These are phyloP conservation scores for Hymenoscyphus linearis DNA, from an alignment of 2,329 filamentous ascomycete genomes.

Conservation along the genomic window DNA sequence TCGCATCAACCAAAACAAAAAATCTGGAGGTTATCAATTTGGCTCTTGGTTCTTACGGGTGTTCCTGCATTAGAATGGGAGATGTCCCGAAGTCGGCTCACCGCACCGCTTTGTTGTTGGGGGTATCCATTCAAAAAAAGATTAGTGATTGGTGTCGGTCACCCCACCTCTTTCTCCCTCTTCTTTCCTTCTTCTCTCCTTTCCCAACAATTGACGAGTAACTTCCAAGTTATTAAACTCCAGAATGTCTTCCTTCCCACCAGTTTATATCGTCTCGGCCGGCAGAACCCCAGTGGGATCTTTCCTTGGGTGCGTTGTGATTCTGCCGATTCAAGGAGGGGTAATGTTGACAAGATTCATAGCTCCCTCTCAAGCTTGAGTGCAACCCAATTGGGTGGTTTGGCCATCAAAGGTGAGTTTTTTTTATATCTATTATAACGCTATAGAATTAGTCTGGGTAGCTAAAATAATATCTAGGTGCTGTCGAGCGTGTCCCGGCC, in stretches of 20 bases:
- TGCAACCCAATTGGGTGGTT: constrained; percentile 80
- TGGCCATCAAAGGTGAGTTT: constrained; percentile 79
- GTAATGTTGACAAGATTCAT: constrained; percentile 20
- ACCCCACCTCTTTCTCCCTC: too few relatives aligned
- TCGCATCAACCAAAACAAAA: background rate
- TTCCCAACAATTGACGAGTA: background rate
- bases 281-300: constrained; percentile 88
- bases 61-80: background rate
- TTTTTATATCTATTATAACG: too few relatives aligned
- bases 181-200: background rate
- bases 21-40: background rate
- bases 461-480: constrained; percentile 42
- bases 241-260: constrained; percentile 72
- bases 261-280: constrained; percentile 93
- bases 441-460: accelerated
- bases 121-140: constrained; percentile 6
- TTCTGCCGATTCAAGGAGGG: constrained; percentile 43
- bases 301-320: constrained; percentile 79
- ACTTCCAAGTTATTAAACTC: background rate
- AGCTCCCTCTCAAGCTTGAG: constrained; percentile 85
- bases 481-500: constrained; percentile 77
- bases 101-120: background rate
- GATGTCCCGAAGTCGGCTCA: background rate
- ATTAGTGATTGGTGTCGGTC: constrained; percentile 12
- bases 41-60: background rate